phyloP scores from a whole-genome alignment of 2,329 filamentous ascomycete genomes.

The Sclerotiophoma versabilis region DNA sequence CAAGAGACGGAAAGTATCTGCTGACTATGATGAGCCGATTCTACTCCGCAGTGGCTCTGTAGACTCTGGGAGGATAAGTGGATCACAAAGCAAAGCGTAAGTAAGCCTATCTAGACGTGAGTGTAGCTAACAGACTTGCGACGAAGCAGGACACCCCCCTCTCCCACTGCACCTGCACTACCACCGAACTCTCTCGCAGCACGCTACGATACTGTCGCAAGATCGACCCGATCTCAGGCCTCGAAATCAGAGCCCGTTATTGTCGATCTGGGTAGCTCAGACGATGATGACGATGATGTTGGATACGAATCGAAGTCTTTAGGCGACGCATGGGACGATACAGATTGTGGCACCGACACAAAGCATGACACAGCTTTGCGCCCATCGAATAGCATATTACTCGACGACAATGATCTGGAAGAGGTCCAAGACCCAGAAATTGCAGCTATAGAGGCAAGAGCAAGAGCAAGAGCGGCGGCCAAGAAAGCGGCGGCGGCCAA shows the following conservation, averaged over 20 bases:
- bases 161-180: conserved; percentile 24
- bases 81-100: conserved; percentile 27
- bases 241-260: conserved; percentile 22
- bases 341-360: not conserved
- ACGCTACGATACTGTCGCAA: conserved; percentile 41
- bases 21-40: conserved; percentile 21
- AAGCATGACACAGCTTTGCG: conserved; percentile 15
- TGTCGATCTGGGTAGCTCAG: conserved; percentile 37
- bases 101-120: not conserved
- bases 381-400: conserved; percentile 12
- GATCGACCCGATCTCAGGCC: conserved; percentile 14
- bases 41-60: conserved; percentile 15
- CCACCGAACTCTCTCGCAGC: conserved; percentile 32
- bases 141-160: conserved; percentile 35
- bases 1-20: conserved; percentile 31
- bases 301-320: conserved; percentile 18
- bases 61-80: conserved; percentile 16
- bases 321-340: not conserved
- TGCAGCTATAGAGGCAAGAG: conserved; percentile 38
- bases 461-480: conserved; percentile 31
- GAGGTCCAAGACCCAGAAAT: conserved; percentile 41
- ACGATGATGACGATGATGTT: conserved; percentile 28
- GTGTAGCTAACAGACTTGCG: conserved; percentile 18
- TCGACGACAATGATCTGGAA: conserved; percentile 34
- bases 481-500: conserved; percentile 20